Conservation (phyloP, 495 filamentous ascomycete species). For the Cryomyces minteri region DNA sequence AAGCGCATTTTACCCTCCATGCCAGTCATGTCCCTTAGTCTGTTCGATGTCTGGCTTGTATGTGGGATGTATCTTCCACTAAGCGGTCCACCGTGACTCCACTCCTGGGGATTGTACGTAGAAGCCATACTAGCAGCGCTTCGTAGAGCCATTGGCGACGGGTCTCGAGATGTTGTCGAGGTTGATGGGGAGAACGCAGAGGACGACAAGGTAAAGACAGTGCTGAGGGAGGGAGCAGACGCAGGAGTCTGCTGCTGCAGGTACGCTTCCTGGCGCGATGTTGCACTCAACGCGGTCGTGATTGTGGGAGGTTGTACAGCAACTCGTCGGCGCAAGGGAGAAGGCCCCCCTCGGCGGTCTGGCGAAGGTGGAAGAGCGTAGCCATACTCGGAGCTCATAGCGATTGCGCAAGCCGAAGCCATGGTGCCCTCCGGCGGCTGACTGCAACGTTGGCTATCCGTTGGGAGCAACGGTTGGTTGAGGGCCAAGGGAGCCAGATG, state of each 20-base stretch:
- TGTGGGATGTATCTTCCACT: conserved; percentile 13
- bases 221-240: conserved; percentile 12
- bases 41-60: conserved; percentile 3
- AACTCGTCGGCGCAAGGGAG: conserved; percentile 7
- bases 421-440: too few relatives aligned
- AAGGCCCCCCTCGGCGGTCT: too few relatives aligned
- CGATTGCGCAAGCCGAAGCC: background rate
- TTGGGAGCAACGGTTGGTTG: too few relatives aligned
- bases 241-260: conserved; percentile 6
- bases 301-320: conserved; percentile 15
- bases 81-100: conserved; percentile 16
- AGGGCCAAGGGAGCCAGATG: too few relatives aligned
- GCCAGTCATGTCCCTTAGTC: conserved; percentile 14
- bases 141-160: conserved; percentile 15
- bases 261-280: conserved; percentile 9
- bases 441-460: too few relatives aligned
- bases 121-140: conserved; percentile 7
- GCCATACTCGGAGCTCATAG: conserved; percentile 4
- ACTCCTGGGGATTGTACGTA: conserved; percentile 23
- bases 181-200: conserved; percentile 8
- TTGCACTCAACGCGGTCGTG: conserved; percentile 10
- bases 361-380: conserved; percentile 3
- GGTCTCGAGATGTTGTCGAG: conserved; percentile 5
- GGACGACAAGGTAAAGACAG: conserved; percentile 14
- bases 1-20: conserved; percentile 19